Evolutionary conservation across 1,284 basidiomycete genomes (phyloP), one percentile per base, ranked within the genome.

Genomic region (Rhizoctonia solani): DNA sequence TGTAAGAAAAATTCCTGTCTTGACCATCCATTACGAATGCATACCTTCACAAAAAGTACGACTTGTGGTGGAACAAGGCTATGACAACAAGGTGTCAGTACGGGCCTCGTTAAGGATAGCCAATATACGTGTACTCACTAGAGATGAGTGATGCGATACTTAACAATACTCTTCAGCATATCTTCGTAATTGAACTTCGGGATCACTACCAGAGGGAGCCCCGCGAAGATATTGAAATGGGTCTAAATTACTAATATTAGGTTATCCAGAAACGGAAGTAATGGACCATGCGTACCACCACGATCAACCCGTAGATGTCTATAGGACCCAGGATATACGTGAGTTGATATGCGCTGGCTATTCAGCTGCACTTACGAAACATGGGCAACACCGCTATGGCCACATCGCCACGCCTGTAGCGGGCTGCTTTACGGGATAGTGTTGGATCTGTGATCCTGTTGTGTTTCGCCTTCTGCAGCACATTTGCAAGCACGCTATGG

Each of bases 251-350:
- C 25, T 14, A 4, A 6, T 21, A 2, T 3, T n/a, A n/a, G n/a
- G n/a, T n/a, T n/a, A n/a, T n/a, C n/a, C n/a, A n/a, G n/a, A 49
- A 4, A 3, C 14, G 4, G 4, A 21, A 13, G 52, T 67, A 4
- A 29, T 30, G 3, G 46, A 3, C n/a, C n/a, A n/a, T n/a, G 25
- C 68, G 34, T 53, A 69, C 69, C 52, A 67, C 66, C 16, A 21
- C 50, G 19, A 88, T 80, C 3, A 89, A 78, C 13, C 88, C 88
- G 74, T 89, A 90, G 3, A 89, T 89, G 71, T 90, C 88, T 90
- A 67, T 3, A 69, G 74, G 74, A 69, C 70, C 77, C 76, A 77
- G 79, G 66, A 80, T 77, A 2, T 78, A 78, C 11, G 76, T 56
- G 13, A 44, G 52, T 25, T 46, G 21, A n/a, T n/a, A n/a, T n/a